A percentile compares a stretch with the other conserved stretches of the same genome.
phyloP scores from a whole-genome alignment of 495 filamentous ascomycete species.

The Aspergillus sparsus region DNA sequence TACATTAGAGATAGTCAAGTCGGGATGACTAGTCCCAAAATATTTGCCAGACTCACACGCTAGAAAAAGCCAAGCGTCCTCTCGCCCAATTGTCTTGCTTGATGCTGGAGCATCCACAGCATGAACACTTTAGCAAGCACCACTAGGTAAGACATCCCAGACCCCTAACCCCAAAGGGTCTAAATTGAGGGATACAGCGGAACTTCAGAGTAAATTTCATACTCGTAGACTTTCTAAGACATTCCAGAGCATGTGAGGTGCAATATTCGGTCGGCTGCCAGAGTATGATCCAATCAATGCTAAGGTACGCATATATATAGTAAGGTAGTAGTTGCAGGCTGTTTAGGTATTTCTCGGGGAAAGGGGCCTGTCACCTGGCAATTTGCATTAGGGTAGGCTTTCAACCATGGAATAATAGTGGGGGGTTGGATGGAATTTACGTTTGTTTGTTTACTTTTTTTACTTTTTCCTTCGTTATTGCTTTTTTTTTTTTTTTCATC shows the following conservation, averaged over 20 bases:
- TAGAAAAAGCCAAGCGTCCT: constrained; percentile 28
- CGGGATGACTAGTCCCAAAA: neutral
- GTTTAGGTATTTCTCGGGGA: constrained; percentile 9
- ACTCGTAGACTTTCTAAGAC: constrained; percentile 19
- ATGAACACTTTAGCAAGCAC: neutral
- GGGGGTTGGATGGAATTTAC: neutral
- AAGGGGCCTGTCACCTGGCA: constrained; percentile 9
- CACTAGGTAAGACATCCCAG: constrained; percentile 23
- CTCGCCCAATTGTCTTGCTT: constrained; percentile 22
- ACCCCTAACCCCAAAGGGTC: constrained; percentile 11
- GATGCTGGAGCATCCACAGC: constrained; percentile 6
- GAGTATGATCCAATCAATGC: constrained; percentile 10
- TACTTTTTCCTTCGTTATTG: no score
- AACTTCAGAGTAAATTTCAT: neutral
- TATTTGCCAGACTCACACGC: constrained; percentile 17
- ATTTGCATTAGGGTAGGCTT: neutral
- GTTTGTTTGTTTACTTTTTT: no score
- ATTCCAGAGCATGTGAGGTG: constrained; percentile 24
- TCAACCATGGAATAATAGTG: neutral
- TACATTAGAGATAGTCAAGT: neutral
- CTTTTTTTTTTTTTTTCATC: no score
- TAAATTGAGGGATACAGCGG: neutral
- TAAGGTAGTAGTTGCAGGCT: neutral
- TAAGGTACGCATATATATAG: neutral
- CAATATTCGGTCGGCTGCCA: constrained; percentile 1